phyloP scores from a whole-genome alignment of 2,329 filamentous ascomycete genomes.

The Colletotrichum limetticola region DNA sequence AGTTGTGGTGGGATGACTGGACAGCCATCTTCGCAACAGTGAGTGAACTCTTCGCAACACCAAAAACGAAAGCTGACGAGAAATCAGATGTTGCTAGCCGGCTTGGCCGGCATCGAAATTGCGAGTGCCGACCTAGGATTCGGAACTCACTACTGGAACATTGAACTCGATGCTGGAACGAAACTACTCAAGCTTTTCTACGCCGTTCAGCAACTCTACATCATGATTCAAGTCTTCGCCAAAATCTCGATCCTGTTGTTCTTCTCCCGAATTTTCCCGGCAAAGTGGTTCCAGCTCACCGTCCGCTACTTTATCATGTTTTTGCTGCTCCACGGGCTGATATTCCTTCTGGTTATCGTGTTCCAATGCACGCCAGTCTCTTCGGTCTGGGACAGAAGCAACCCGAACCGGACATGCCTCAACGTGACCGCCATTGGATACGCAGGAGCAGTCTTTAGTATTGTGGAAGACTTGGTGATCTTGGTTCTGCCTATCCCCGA shows the following conservation, averaged over 20 bases:
- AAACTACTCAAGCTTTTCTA: slow-evolving; percentile 37
- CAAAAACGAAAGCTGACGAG: neutral
- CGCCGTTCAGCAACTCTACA: slow-evolving; percentile 38
- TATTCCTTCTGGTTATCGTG: slow-evolving; percentile 37
- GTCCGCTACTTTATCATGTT: slow-evolving; percentile 30
- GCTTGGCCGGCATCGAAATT: slow-evolving; percentile 35
- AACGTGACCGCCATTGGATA: slow-evolving; percentile 74
- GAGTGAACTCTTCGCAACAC: neutral
- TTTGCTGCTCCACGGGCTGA: slow-evolving; percentile 35
- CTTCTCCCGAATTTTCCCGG: slow-evolving; percentile 38
- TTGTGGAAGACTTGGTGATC: slow-evolving; percentile 74
- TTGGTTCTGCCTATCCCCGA: slow-evolving; percentile 75
- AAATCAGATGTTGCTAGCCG: slow-evolving; percentile 30
- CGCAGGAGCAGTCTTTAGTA: slow-evolving; percentile 74
- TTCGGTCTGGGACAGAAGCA: slow-evolving; percentile 35
- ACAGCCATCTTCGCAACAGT: slow-evolving; percentile 29
- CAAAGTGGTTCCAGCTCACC: slow-evolving; percentile 33
- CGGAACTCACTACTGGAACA: slow-evolving; percentile 40
- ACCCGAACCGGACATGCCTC: slow-evolving; percentile 57
- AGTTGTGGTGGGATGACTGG: slow-evolving; percentile 38
- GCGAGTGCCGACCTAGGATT: slow-evolving; percentile 38
- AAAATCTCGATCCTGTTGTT: slow-evolving; percentile 42
- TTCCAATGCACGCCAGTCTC: slow-evolving; percentile 37
- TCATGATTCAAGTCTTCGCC: slow-evolving; percentile 38
- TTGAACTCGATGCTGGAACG: slow-evolving; percentile 29